These are phyloP conservation scores for Prunus davidiana DNA, from an alignment of 306 rosid genomes.

Conservation along the genomic window DNA sequence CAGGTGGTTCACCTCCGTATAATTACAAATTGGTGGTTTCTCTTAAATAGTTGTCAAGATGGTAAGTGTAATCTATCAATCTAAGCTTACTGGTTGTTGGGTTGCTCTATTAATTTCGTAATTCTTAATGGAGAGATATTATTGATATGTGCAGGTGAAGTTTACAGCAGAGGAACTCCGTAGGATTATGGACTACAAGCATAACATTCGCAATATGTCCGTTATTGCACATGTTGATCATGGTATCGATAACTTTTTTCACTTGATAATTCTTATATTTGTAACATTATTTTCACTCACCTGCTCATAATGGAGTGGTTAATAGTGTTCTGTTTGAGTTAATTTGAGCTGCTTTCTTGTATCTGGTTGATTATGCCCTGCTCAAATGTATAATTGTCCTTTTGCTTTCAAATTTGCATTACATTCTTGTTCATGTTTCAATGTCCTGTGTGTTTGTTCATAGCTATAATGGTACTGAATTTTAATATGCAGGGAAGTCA, in stretches of 20 bases:
- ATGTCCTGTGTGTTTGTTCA: not conserved
- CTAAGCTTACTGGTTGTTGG: not conserved
- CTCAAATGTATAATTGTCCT: not conserved
- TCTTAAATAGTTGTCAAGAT: conserved; percentile 46
- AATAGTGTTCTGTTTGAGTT: not conserved
- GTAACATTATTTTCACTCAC: not conserved
- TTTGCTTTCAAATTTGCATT: not conserved
- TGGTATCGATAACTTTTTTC: conserved; percentile 34
- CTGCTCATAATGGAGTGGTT: not conserved
- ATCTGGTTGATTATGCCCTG: not conserved
- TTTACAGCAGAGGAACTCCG: conserved; percentile 86
- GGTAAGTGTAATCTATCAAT: conserved; percentile 32
- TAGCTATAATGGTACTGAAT: not conserved
- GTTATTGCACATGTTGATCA: conserved; percentile 94
- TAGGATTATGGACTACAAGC: conserved; percentile 75
- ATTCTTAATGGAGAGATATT: conserved; percentile 9
- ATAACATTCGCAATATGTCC: conserved; percentile 91
- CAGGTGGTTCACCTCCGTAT: conserved; percentile 1
- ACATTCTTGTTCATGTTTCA: not conserved
- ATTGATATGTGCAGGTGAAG: conserved; percentile 68
- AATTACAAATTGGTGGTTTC: not conserved
- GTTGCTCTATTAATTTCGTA: not conserved
- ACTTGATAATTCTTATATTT: not conserved
- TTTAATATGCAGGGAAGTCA: conserved; percentile 50
- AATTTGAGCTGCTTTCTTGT: not conserved